Evolutionary conservation across 805 yeast genomes (phyloP).

Genomic region (Candida piceae): DNA sequence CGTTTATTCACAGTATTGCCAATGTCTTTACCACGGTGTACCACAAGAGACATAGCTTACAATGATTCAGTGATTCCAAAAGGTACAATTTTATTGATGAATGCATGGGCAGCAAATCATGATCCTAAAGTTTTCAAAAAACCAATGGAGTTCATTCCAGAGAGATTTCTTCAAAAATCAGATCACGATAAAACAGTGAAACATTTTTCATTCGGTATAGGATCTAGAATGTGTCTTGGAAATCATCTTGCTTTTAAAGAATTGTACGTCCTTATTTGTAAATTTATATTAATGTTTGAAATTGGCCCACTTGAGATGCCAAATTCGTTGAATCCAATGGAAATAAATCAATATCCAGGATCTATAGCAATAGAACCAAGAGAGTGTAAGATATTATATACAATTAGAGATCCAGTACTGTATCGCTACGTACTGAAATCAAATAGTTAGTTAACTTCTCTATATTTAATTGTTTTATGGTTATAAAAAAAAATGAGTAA

Average conservation of each 20-base stretch:
- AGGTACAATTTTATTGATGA: conserved; percentile 56
- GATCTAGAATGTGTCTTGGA: conserved; percentile 71
- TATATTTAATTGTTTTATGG: too few species aligned
- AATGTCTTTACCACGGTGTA: conserved; percentile 56
- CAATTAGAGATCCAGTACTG: conserved; percentile 23
- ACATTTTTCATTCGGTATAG: conserved; percentile 64
- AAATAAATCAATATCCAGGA: conserved; percentile 44
- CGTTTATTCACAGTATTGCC: conserved; percentile 65
- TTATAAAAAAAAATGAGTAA: too few species aligned
- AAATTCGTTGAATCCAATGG: conserved; percentile 2
- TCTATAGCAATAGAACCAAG: conserved; percentile 63
- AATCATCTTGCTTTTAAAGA: conserved; percentile 59
- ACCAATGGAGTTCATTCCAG: conserved; percentile 48
- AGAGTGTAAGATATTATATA: conserved; percentile 32
- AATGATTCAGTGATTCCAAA: conserved; percentile 42
- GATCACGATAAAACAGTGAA: conserved; percentile 14
- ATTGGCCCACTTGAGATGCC: too few species aligned
- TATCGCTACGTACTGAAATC: too few species aligned
- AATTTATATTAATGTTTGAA: conserved; percentile 47
- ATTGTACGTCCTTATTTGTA: conserved; percentile 51
- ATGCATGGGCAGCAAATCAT: conserved; percentile 67
- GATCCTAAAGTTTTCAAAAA: conserved; percentile 39
- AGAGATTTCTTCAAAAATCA: conserved; percentile 39
- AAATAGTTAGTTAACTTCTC: too few species aligned
- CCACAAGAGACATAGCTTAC: conserved; percentile 46